Evolutionary conservation across 305 asterid genomes (phyloP), one percentile per base, ranked within the genome.

Genomic region (Stenogyne calaminthoides): DNA sequence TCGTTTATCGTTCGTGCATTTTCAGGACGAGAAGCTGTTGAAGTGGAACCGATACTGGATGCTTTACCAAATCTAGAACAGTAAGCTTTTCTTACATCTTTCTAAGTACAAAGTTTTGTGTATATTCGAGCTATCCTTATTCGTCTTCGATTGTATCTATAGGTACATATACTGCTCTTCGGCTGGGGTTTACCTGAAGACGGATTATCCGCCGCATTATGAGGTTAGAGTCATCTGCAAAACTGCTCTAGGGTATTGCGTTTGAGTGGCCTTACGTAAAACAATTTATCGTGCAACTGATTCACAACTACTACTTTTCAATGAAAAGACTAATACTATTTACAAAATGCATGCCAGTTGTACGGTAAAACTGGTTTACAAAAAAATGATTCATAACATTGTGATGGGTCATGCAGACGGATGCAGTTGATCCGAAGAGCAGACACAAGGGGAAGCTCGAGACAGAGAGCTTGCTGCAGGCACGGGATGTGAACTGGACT

Each of bases 401-500:
- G 15, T 29, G 12, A n/a, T n/a, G 42, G 15, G 9, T 29, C 40
- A 14, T 51, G 64, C 76, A 95, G 99, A 68, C 42, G 20, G 98
- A 90, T 78, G 99, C 96, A 78, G 99, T 89, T 76, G 98, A 95
- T 74, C 98, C 97, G 56, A 92, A 95, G 88, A 95, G 99, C 70
- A 87, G 99, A 72, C 99, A 95, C 88, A 95, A 95, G 83, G 99
- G 99, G 62, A 95, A 95, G 86, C 97, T 95, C 5, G 99, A 95
- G 86, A 95, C 97, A 0, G 99, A 95, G 89, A 88, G 85, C 87
- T 81, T 95, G 72, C 70, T 92, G 74, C 81, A 71, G 63, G 84
- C 92, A 69, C 83, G 89, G 7, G 96, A 66, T 11, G 95, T 95
- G 72, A 95, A 92, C 79, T 95, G 92, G 94, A 95, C 98, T 39